Percentiles rank a stretch among this genome's conserved stretches.
phyloP scores from a whole-genome alignment of 2,329 filamentous ascomycete genomes.

The Colletotrichum camelliae region DNA sequence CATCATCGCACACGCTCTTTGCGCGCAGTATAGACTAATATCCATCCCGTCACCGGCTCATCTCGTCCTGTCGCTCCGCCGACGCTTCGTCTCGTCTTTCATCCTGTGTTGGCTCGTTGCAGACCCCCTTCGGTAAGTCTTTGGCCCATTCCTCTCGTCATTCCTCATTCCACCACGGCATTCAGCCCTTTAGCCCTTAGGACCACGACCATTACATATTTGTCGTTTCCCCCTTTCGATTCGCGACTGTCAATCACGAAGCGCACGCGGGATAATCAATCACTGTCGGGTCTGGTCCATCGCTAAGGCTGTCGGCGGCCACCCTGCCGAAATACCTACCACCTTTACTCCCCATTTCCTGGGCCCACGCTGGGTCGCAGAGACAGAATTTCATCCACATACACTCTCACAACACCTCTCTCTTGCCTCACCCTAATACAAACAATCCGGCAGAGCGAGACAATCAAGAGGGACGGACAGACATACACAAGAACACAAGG shows the following conservation, averaged over 20 bases:
- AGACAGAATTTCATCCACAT: not conserved
- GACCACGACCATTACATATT: slow-evolving; percentile 2
- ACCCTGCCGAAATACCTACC: slow-evolving; percentile 10
- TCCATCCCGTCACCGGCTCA: not conserved
- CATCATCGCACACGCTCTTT: not conserved
- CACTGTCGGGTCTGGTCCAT: not conserved
- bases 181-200: not conserved
- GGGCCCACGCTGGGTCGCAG: slow-evolving; percentile 9
- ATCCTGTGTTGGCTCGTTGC: not conserved
- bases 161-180: slow-evolving; percentile 5
- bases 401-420: not conserved
- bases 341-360: slow-evolving; percentile 6
- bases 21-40: slow-evolving; percentile 19
- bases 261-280: not conserved
- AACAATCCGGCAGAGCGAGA: not conserved
- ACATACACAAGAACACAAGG: not conserved
- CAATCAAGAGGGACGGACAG: not conserved
- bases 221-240: not conserved
- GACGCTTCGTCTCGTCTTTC: not conserved
- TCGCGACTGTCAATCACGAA: not conserved
- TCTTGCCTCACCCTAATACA: not conserved
- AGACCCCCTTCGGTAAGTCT: slow-evolving; percentile 13
- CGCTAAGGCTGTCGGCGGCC: slow-evolving; percentile 10
- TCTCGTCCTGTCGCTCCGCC: not conserved
- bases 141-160: slow-evolving; percentile 10